Base-by-base conservation (phyloP, 2,329 filamentous ascomycete genomes). In the Cytospora mali region DNA sequence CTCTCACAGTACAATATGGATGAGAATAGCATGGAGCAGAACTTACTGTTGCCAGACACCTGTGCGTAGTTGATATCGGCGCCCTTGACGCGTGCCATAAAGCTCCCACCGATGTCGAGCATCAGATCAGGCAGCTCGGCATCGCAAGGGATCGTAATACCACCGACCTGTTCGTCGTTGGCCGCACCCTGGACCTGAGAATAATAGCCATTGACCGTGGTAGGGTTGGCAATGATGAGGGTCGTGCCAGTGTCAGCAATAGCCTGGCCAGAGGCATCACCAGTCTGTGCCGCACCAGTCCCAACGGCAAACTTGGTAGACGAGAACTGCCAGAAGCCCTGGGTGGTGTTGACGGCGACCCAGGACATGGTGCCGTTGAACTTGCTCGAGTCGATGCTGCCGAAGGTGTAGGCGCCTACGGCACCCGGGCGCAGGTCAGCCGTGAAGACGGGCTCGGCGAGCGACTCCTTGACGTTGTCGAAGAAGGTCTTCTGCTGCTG, bases 371-470 rank as follows among this genome's bases (percentile, higher is more conserved):
- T 69, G 35, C 89, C 90, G 2, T 73, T 79, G 73, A 89, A 90
- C 69, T 90, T 86, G 61, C 76, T 76, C 1, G 70, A 71, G 72
- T 93, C 88, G 69, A 93, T 87, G 68, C 75, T 81, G 64, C 91
- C 91, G 69, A 93, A 93, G 71, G 92, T 87, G 76, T 92, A 93
- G 31, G 83, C 81, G 52, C 90, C 90, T 2, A 80, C 77, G 18
- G 79, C 78, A 63, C 81, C 79, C 67, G 84, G 81, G 70, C 85
- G 84, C 51, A 94, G 79, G 64, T 89, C 83, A 27, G 88, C 89
- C 0, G 89, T 91, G 75, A 93, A 90, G 48, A 93, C 76, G 0
- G 89, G 88, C 73, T 84, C 75, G 28, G 84, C 81, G 27, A 92
- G 83, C 21, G 77, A 74, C n/a, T 74, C 66, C 73, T 84, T 83